These are phyloP conservation scores for Backusella macrospora DNA, from an alignment of 192 early-diverging fungal genomes.

Conservation along the genomic window DNA sequence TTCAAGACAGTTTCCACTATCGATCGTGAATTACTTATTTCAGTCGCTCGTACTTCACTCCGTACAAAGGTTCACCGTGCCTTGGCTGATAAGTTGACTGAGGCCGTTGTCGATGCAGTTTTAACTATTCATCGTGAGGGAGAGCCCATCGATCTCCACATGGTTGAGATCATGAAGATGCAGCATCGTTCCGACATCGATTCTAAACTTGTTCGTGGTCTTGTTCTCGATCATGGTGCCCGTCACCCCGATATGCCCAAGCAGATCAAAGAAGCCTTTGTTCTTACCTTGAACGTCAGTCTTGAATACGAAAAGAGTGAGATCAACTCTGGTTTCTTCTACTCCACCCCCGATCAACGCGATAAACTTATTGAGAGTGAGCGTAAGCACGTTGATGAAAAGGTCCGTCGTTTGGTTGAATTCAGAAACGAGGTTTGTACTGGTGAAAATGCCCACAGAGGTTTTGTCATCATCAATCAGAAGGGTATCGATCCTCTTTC, in stretches of 20 bases:
- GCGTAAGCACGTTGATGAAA: slow-evolving; percentile 93
- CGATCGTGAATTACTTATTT: slow-evolving; percentile 89
- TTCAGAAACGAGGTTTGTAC: slow-evolving; percentile 94
- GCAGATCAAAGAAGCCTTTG: slow-evolving; percentile 82
- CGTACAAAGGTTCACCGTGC: slow-evolving; percentile 91
- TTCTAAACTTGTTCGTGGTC: slow-evolving; percentile 87
- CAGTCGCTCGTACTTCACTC: slow-evolving; percentile 92
- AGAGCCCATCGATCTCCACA: slow-evolving; percentile 95
- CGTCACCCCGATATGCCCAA: slow-evolving; percentile 99
- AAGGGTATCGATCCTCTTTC: slow-evolving; percentile 99
- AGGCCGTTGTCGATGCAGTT: slow-evolving; percentile 97
- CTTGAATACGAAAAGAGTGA: slow-evolving; percentile 99
- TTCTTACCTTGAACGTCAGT: slow-evolving; percentile 97
- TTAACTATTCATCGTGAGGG: slow-evolving; percentile 79
- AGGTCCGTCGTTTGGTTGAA: slow-evolving; percentile 92
- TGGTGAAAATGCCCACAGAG: slow-evolving; percentile 75
- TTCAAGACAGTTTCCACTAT: slow-evolving; percentile 76
- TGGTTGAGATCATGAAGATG: slow-evolving; percentile 99
- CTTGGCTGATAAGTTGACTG: slow-evolving; percentile 89
- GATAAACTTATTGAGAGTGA: slow-evolving; percentile 98
- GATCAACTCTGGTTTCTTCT: slow-evolving; percentile 99
- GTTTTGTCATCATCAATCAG: slow-evolving; percentile 98
- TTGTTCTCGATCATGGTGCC: slow-evolving; percentile 98
- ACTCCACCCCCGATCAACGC: slow-evolving; percentile 96
- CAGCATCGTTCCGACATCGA: slow-evolving; percentile 96